Base-by-base conservation (phyloP, 148 eudicot genomes). In the Camellia japonica region DNA sequence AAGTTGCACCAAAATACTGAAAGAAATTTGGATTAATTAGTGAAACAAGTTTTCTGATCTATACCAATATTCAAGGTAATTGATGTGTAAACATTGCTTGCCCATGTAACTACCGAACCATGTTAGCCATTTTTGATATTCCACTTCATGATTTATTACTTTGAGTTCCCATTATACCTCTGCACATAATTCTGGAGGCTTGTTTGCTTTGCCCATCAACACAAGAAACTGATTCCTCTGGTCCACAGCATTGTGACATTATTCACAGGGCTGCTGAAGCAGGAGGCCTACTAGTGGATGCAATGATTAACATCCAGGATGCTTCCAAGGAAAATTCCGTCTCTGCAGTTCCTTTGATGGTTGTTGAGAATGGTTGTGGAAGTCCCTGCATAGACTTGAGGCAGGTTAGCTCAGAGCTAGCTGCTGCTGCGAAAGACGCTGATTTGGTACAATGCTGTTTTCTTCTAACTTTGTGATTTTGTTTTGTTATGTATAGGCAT, bases 361-460 rank as follows among this genome's bases (percentile, higher is more conserved):
- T 93, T 72, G 97, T 93, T 16, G 99, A 96, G 80, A 96, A 96
- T 83, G 99, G 99, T 7, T 96, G 98, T 85, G 99, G 99, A 69
- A 90, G 99, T 80, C 99, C 99, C 0, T 93, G 99, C 89, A 89
- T 96, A 54, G 99, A 96, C 85, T 87, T 96, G 83, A 87, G 99
- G 81, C 99, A 96, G 85, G 94, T 96, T 78, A 96, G 98, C 94
- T 92, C 97, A 9, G 95, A 93, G 88, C 79, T 96, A 30, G 93
- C 97, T 66, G 98, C 51, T 47, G 3, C 93, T 41, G 99, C 98
- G n/a, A 92, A 96, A 88, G 94, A 92, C 73, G 99, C 99, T 70
- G 99, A 96, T 86, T 85, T 96, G 97, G 99, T 96, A 89, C 0
- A 84, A 68, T 77, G 54, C 61, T 44, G 16, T 59, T 78, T 44